phyloP scores from a whole-genome alignment of 2,329 filamentous ascomycete genomes.

The Aspergillus fumigatiaffinis region DNA sequence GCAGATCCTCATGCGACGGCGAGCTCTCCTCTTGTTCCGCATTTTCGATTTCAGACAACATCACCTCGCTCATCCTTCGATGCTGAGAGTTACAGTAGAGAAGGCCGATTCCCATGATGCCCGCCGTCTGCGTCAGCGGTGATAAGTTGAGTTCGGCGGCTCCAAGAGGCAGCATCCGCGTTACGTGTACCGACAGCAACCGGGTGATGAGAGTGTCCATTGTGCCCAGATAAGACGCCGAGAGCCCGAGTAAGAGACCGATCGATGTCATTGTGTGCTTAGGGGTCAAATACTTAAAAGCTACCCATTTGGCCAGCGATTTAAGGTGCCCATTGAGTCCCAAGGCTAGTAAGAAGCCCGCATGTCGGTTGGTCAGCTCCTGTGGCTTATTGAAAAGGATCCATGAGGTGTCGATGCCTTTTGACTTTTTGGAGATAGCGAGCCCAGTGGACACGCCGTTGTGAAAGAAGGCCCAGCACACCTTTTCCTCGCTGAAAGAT shows the following conservation, averaged over 20 bases:
- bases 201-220: slow-evolving; percentile 97
- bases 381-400: slow-evolving; percentile 96
- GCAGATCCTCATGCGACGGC: slow-evolving; percentile 67
- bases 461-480: slow-evolving; percentile 98
- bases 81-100: slow-evolving; percentile 95
- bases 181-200: slow-evolving; percentile 91
- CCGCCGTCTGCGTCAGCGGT: slow-evolving; percentile 88
- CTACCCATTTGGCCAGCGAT: slow-evolving; percentile 92
- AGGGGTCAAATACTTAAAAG: slow-evolving; percentile 97
- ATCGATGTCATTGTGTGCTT: slow-evolving; percentile 99
- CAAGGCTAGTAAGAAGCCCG: slow-evolving; percentile 84
- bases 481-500: slow-evolving; percentile 89
- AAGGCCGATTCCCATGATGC: slow-evolving; percentile 93
- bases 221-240: slow-evolving; percentile 89
- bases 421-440: slow-evolving; percentile 82
- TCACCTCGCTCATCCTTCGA: slow-evolving; percentile 96
- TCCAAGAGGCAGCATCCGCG: slow-evolving; percentile 84
- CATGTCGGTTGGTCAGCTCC: slow-evolving; percentile 92
- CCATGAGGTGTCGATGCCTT: slow-evolving; percentile 97
- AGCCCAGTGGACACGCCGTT: slow-evolving; percentile 90
- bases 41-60: slow-evolving; percentile 95
- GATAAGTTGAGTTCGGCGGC: slow-evolving; percentile 93
- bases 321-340: slow-evolving; percentile 95
- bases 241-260: slow-evolving; percentile 84
- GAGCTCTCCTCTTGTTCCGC: slow-evolving; percentile 72